Conservation (phyloP, 1,284 basidiomycete genomes). For the Xerocomus minutiporus region DNA sequence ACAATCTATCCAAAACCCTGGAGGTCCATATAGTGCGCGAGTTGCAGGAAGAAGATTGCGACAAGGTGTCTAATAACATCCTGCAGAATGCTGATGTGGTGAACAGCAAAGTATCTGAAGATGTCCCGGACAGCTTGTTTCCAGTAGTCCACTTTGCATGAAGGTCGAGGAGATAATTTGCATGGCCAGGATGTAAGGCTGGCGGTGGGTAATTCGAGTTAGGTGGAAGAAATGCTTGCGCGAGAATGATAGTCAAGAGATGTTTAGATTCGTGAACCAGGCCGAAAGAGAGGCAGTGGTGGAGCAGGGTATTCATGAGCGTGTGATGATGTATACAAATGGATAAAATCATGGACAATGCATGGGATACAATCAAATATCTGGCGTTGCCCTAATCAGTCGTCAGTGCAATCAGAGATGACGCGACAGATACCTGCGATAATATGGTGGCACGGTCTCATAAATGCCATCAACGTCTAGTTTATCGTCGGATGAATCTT, state of each 20-base stretch:
- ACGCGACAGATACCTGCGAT: constrained; percentile 41
- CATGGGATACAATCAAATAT: constrained; percentile 47
- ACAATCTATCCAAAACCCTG: constrained; percentile 35
- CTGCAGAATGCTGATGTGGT: constrained; percentile 30
- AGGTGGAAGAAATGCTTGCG: constrained; percentile 31
- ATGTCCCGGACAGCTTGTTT: constrained; percentile 2
- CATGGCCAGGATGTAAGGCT: constrained; percentile 42
- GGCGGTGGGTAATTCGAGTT: constrained; percentile 20
- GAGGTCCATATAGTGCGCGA: constrained; percentile 36
- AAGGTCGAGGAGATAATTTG: constrained; percentile 38
- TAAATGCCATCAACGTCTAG: constrained; percentile 43
- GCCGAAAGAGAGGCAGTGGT: constrained; percentile 40
- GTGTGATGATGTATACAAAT: constrained; percentile 44
- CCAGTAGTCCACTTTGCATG: constrained; percentile 31
- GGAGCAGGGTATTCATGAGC: constrained; percentile 45
- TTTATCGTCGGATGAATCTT: constrained; percentile 22
- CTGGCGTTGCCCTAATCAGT: constrained; percentile 30
- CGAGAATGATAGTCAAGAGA: constrained; percentile 39
- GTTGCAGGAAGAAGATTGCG: constrained; percentile 8
- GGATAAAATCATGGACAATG: constrained; percentile 43
- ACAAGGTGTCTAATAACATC: constrained; percentile 16
- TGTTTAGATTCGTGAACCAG: constrained; percentile 41
- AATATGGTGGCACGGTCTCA: constrained; percentile 44
- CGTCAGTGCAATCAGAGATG: neutral
- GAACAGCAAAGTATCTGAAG: constrained; percentile 13